Evolutionary conservation across 129 eudicot genomes (phyloP), one percentile per base, ranked within the genome.

Genomic region (Chrysanthemum makinoi): DNA sequence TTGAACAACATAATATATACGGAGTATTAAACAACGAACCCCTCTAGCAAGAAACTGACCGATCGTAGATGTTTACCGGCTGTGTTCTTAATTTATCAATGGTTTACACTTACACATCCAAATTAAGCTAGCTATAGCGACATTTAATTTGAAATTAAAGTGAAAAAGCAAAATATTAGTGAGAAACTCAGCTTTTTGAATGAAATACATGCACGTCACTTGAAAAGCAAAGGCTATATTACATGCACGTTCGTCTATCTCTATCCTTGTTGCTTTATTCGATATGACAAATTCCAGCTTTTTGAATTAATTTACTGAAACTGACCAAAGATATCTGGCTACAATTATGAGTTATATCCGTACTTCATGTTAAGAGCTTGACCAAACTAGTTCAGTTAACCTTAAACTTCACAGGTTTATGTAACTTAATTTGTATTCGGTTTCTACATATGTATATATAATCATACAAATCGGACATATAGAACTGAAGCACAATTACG

Each of bases 251-350:
- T 77, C 72, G 56, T 70, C 70, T 56, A 55, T 75, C 65, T 55
- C 56, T 53, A 52, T 65, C 33, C 19, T 19, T 54, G 58, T 66
- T 56, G 22, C 76, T 77, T 77, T 77, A 77, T 77, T 77, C 81
- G 76, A 77, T 77, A 70, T 70, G 76, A 77, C 81, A 77, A 77
- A 69, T 51, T 77, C 76, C 81, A 69, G 81, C 81, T 77, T 77
- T 72, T 70, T 62, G 6, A 35, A 35, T 35, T 35, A 35, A 35
- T 35, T 35, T 35, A 35, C 44, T 35, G 9, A 35, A 6, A 35
- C 44, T 35, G 9, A 35, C 44, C 44, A 35, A 35, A 35, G 44
- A 35, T 35, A 5, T 35, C 43, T 35, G 44, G 9, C 9, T 35
- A 35, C 8, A 6, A 35, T 35, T 35, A 35, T 35, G 44, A 30